A percentile compares a stretch with the other conserved stretches of the same genome.
Evolutionary conservation across 495 filamentous ascomycete genomes (phyloP).

Genomic region (Entonaema liquescens): DNA sequence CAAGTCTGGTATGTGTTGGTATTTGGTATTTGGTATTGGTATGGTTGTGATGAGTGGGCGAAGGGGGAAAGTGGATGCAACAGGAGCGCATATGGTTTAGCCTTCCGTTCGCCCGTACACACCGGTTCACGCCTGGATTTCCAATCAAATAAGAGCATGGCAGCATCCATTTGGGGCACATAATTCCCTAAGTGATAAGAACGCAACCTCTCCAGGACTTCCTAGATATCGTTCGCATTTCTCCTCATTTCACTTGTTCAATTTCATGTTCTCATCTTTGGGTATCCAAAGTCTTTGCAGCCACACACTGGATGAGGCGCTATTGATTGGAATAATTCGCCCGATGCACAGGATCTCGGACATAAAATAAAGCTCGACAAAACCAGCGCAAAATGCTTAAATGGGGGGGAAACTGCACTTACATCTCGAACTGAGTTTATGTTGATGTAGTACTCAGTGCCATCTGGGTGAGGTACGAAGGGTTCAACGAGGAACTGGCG

Average conservation of each 20-base stretch:
- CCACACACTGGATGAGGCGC: conserved; percentile 34
- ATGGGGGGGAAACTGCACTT: conserved; percentile 53
- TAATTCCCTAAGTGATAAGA: conserved; percentile 28
- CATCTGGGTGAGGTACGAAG: conserved; percentile 91
- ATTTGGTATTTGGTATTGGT: conserved; percentile 4
- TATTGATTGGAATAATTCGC: conserved; percentile 8
- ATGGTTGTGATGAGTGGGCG: conserved; percentile 36
- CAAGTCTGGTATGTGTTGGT: conserved; percentile 14
- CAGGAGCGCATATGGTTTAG: conserved; percentile 55
- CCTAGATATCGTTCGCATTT: background rate
- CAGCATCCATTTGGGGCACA: conserved; percentile 27
- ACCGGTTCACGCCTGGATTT: conserved; percentile 20
- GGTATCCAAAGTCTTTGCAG: background rate
- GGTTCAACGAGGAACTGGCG: conserved; percentile 98
- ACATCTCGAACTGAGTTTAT: conserved; percentile 92
- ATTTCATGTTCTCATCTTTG: conserved; percentile 3
- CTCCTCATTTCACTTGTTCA: conserved; percentile 5
- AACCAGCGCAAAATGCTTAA: conserved; percentile 26
- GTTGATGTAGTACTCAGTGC: conserved; percentile 99
- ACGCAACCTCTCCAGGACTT: conserved; percentile 16
- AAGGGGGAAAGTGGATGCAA: conserved; percentile 43
- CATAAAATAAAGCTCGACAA: conserved; percentile 38
- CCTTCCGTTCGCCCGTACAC: conserved; percentile 64
- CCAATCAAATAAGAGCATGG: conserved; percentile 36
- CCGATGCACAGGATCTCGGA: conserved; percentile 13